Evolutionary conservation across 495 filamentous ascomycete species (phyloP).

Genomic region (Neurospora tetraspora): DNA sequence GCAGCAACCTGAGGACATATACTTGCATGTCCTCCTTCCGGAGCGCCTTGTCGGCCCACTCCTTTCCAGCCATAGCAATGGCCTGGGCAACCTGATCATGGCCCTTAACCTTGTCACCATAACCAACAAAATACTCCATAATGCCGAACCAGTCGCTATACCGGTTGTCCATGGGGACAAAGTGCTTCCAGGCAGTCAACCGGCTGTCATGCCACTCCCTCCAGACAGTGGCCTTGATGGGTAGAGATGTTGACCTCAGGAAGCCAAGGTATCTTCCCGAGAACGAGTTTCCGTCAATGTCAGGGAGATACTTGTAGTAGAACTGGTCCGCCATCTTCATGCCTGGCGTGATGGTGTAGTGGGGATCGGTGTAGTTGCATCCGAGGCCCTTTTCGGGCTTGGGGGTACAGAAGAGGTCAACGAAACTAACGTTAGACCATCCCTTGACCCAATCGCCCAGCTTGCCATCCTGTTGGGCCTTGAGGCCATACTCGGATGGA

Average conservation of each 20-base stretch:
- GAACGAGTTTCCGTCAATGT: conserved; percentile 67
- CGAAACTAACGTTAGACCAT: conserved; percentile 32
- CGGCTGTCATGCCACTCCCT: conserved; percentile 67
- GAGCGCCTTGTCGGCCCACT: conserved; percentile 61
- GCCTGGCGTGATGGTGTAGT: conserved; percentile 28
- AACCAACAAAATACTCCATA: conserved; percentile 70
- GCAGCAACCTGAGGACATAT: conserved; percentile 55
- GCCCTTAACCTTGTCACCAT: conserved; percentile 17
- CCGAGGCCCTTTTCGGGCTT: conserved; percentile 17
- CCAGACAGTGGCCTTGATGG: conserved; percentile 65
- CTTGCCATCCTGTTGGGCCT: conserved; percentile 14
- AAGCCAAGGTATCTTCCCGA: conserved; percentile 63
- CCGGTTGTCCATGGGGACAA: conserved; percentile 77
- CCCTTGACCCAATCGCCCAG: conserved; percentile 28
- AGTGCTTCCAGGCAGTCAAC: conserved; percentile 62
- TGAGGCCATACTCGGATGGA: conserved; percentile 20
- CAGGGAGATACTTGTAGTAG: conserved; percentile 49
- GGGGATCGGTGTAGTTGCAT: conserved; percentile 42
- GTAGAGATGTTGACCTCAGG: conserved; percentile 50
- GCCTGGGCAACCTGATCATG: conserved; percentile 37
- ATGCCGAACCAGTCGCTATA: conserved; percentile 68
- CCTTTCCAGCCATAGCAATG: conserved; percentile 52
- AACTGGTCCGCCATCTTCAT: conserved; percentile 49
- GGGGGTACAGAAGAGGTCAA: conserved; percentile 32
- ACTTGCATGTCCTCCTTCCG: conserved; percentile 64